A percentile compares a stretch with the other conserved stretches of the same genome.
Conservation (phyloP, 805 yeast species). For the Schizosaccharomyces osmophilus region DNA sequence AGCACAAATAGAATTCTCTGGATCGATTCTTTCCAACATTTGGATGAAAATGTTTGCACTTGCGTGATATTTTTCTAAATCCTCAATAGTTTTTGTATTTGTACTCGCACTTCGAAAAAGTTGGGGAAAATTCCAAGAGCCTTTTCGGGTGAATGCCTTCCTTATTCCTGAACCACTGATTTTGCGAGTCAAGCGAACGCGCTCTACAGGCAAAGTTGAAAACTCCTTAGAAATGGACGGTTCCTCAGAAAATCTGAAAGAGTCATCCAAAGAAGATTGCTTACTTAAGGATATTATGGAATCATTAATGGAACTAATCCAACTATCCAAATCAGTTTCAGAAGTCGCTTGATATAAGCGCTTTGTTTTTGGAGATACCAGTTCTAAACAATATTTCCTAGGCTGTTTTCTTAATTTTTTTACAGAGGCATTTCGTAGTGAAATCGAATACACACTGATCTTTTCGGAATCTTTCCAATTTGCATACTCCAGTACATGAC, state of each 20-base stretch:
- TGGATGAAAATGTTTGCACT: constrained; percentile 1
- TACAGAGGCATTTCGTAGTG: constrained; percentile 41
- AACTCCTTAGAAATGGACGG: not conserved
- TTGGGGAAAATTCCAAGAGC: not conserved
- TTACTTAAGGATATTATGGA: constrained; percentile 17
- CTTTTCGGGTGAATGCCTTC: not conserved
- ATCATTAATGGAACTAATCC: constrained; percentile 40
- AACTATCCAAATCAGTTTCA: constrained; percentile 38
- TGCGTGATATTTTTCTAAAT: not conserved
- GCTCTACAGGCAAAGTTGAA: not conserved
- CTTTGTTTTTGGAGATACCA: constrained; percentile 44
- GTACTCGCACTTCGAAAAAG: not conserved
- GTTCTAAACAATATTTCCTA: constrained; percentile 41
- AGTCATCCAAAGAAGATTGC: not conserved
- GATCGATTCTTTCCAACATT: constrained; percentile 12
- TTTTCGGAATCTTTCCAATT: constrained; percentile 56
- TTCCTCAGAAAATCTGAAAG: too few relatives aligned
- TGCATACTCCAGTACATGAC: constrained; percentile 41
- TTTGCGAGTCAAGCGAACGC: not conserved
- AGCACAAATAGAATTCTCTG: constrained; percentile 43
- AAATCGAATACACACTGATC: constrained; percentile 37
- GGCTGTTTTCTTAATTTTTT: constrained; percentile 20
- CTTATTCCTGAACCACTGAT: not conserved
- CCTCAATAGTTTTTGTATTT: not conserved
- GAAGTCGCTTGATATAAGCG: constrained; percentile 53